Conservation (phyloP, 768 basidiomycete species). For the Lepiota subincarnata region DNA sequence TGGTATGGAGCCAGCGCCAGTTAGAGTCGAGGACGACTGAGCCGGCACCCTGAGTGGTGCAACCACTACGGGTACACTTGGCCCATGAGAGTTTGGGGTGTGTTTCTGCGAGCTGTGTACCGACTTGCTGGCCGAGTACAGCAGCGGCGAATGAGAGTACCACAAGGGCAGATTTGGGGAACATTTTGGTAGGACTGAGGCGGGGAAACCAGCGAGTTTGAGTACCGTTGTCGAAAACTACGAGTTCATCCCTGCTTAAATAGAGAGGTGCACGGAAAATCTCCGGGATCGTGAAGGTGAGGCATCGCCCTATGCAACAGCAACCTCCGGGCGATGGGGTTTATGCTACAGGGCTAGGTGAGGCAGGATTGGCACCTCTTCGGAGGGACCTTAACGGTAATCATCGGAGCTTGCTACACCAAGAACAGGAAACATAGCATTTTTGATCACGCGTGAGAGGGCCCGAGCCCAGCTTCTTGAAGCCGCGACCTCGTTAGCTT, state of each 20-base stretch:
- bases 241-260: constrained; percentile 15
- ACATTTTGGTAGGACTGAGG: constrained; percentile 33
- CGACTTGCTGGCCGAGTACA: constrained; percentile 50
- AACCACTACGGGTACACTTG: constrained; percentile 42
- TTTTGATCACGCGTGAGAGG: neutral
- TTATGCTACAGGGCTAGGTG: neutral
- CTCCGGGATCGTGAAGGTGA: constrained; percentile 13
- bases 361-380: neutral
- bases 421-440: neutral
- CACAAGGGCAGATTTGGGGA: constrained; percentile 25
- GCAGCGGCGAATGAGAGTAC: constrained; percentile 37
- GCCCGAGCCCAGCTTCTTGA: neutral
- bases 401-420: neutral
- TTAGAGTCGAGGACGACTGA: constrained; percentile 50
- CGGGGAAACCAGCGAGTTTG: constrained; percentile 14
- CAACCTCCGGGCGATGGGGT: neutral
- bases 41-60: constrained; percentile 31
- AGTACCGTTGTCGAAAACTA: constrained; percentile 16
- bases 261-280: constrained; percentile 19
- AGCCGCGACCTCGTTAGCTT: neutral
- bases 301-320: neutral
- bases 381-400: neutral
- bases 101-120: constrained; percentile 44
- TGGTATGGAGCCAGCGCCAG: constrained; percentile 52
- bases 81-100: constrained; percentile 44